Conservation (phyloP, 2,329 filamentous ascomycete genomes). For the Diaporthe sp. region DNA sequence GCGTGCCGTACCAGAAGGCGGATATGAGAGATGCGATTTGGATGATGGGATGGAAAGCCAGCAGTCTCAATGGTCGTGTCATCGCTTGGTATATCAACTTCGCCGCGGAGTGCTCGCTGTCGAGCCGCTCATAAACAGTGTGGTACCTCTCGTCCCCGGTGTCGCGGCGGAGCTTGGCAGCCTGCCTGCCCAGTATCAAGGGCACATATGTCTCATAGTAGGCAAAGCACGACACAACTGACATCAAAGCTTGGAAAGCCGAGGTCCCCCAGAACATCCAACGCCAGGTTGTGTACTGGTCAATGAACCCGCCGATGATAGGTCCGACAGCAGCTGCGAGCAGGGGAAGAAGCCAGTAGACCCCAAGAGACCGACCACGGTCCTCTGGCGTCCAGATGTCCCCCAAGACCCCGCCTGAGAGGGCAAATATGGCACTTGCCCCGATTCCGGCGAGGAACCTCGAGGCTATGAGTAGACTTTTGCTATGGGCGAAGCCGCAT, state of each 20-base stretch:
- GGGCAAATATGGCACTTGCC: slow-evolving; percentile 58
- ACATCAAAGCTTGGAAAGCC: slow-evolving; percentile 54
- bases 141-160: slow-evolving; percentile 44
- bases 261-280: slow-evolving; percentile 60
- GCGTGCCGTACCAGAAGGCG: slow-evolving; percentile 71
- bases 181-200: slow-evolving; percentile 46
- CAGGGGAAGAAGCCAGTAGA: slow-evolving; percentile 55
- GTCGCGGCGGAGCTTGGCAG: slow-evolving; percentile 10
- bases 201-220: slow-evolving; percentile 55
- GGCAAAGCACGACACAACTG: slow-evolving; percentile 46
- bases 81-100: slow-evolving; percentile 53
- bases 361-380: slow-evolving; percentile 55
- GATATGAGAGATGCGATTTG: slow-evolving; percentile 67
- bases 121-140: slow-evolving; percentile 53
- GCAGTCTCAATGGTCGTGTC: slow-evolving; percentile 66
- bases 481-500: slow-evolving; percentile 56
- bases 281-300: slow-evolving; percentile 52
- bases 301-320: slow-evolving; percentile 55
- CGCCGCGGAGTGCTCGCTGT: slow-evolving; percentile 46
- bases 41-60: slow-evolving; percentile 71
- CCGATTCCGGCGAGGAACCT: slow-evolving; percentile 63
- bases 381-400: slow-evolving; percentile 61
- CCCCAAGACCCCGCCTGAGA: slow-evolving; percentile 60
- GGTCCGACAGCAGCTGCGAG: slow-evolving; percentile 55
- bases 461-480: slow-evolving; percentile 55